Percentiles rank a stretch among this genome's conserved stretches.
Evolutionary conservation across 225 moss, liverwort and hornwort genomes (phyloP).

Genomic region (Polytrichum commune): DNA sequence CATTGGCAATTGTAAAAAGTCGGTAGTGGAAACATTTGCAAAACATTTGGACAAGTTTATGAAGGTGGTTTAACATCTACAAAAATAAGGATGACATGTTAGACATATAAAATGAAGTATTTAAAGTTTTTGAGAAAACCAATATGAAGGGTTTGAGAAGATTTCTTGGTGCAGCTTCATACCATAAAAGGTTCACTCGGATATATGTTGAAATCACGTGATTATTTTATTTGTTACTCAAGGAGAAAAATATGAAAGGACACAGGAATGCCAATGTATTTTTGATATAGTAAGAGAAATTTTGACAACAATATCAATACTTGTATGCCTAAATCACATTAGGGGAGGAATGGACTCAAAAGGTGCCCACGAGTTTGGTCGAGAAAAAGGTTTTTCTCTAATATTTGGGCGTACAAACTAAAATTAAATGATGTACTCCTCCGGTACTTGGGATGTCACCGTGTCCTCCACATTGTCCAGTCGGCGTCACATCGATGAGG

Average conservation of each 20-base stretch:
- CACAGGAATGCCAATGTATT: not conserved
- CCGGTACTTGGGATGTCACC: too few relatives aligned
- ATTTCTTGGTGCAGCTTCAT: not conserved
- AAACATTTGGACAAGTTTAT: conserved; percentile 8
- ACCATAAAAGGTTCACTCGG: not conserved
- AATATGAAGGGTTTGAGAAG: not conserved
- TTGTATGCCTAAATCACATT: not conserved
- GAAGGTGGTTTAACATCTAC: conserved; percentile 7
- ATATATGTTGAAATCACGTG: not conserved
- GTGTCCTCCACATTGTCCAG: too few relatives aligned
- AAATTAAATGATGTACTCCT: too few relatives aligned
- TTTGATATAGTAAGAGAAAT: not conserved
- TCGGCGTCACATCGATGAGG: too few relatives aligned
- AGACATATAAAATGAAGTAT: too few relatives aligned
- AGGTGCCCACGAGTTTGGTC: too few relatives aligned
- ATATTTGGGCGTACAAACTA: too few relatives aligned
- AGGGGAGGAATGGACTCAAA: too few relatives aligned
- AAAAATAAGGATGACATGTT: too few relatives aligned
- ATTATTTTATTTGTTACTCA: not conserved
- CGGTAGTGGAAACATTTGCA: not conserved
- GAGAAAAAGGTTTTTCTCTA: too few relatives aligned
- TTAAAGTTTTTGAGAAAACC: too few relatives aligned
- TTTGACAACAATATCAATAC: not conserved
- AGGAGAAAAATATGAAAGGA: not conserved
- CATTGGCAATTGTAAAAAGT: conserved; percentile 5